Evolutionary conservation across 1,284 basidiomycete species (phyloP).

Genomic region (Bondarzewia mesenterica): DNA sequence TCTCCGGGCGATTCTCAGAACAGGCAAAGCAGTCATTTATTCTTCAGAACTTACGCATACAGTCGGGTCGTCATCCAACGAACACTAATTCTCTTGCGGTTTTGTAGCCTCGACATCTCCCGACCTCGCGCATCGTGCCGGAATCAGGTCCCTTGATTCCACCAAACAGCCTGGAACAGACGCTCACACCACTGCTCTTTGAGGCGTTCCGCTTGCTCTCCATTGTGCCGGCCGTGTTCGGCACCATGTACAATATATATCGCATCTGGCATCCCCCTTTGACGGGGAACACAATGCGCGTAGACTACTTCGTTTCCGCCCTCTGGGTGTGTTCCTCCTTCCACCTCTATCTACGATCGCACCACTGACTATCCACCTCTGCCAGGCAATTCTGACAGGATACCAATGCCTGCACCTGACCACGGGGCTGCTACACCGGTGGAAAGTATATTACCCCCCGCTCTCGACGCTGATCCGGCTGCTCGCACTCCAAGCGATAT

Average conservation of each 20-base stretch:
- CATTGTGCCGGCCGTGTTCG: slow-evolving; percentile 61
- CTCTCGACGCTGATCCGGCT: slow-evolving; percentile 76
- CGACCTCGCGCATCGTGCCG: slow-evolving; percentile 48
- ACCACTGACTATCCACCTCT: background rate
- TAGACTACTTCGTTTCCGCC: slow-evolving; percentile 55
- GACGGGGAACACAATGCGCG: slow-evolving; percentile 21
- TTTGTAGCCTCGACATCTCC: slow-evolving; percentile 49
- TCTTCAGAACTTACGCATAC: too few species aligned
- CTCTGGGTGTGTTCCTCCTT: slow-evolving; percentile 47
- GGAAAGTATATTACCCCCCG: slow-evolving; percentile 77
- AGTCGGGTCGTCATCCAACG: too few species aligned
- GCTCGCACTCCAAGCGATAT: slow-evolving; percentile 77
- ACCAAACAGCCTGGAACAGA: slow-evolving; percentile 22
- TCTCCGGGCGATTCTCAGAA: too few species aligned
- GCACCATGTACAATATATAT: slow-evolving; percentile 54
- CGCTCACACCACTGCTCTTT: slow-evolving; percentile 34
- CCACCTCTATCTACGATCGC: background rate
- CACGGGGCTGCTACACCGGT: slow-evolving; percentile 72
- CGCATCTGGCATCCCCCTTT: slow-evolving; percentile 36
- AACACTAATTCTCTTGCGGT: too few species aligned
- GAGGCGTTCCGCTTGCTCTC: slow-evolving; percentile 52
- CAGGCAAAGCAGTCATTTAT: too few species aligned
- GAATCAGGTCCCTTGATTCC: slow-evolving; percentile 40
- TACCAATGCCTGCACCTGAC: slow-evolving; percentile 76
- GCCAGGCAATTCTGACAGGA: slow-evolving; percentile 69